Base-by-base conservation (phyloP, 345 rosid genomes). In the Laguncularia racemosa region DNA sequence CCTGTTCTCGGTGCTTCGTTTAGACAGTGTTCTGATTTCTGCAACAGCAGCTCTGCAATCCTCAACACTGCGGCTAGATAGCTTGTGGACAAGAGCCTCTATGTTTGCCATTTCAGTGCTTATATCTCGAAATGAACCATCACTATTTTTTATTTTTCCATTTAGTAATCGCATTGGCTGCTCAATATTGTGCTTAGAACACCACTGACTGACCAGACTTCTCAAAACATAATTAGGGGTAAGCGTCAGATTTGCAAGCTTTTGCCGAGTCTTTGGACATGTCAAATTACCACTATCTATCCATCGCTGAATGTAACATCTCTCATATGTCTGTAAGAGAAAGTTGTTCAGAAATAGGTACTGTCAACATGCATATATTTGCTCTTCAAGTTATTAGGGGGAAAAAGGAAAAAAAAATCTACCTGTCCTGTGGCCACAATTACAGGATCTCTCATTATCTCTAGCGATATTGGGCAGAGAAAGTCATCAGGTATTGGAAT, bases 351-450 rank as follows among this genome's bases (percentile, higher is more conserved):
- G 33, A 51, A 52, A 50, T 64, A 48, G 43, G 56, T 57, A 70
- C 19, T 21, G 13, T 6, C 12, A 20, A 45, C 16, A 16, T 10
- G 23, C n/a, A 0, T 14, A n/a, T 16, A 16, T n/a, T 13, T 15
- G 51, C 19, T 52, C 48, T 16, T 20, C 21, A 46, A 18, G 28
- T 26, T 17, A 5, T 43, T 50, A 40, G 20, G 13, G 23, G 13
- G 1, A 14, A 33, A 55, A 44, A 44, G 48, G 14, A 51, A 7
- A 48, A 48, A 11, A 55, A 50, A 11, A 46, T 53, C 12, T 65
- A 86, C 97, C 96, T 89, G 99, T 59, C 99, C 99, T 46, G 97
- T 89, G 57, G 96, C 77, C 14, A 93, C 97, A 54, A 87, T 87
- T 50, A 87, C 99, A 57, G 99, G 99, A 74, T 93, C 96, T 67